A percentile compares a stretch with the other conserved stretches of the same genome.
phyloP scores from a whole-genome alignment of 352 stramenopile species.

The Pythium myriotylum region DNA sequence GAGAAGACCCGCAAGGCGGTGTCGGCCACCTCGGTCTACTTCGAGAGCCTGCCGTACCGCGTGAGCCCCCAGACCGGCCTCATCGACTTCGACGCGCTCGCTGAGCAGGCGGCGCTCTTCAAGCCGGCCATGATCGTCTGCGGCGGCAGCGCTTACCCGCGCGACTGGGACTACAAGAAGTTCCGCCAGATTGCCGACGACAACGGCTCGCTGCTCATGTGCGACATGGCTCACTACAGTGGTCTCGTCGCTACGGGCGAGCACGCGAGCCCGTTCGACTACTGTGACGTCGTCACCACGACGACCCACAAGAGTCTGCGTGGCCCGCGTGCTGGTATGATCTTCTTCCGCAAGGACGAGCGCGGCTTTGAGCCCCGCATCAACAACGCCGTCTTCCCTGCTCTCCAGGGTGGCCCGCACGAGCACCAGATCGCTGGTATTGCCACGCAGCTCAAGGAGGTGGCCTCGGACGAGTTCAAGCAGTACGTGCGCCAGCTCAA shows the following conservation, averaged over 20 bases:
- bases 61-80: conserved; percentile 94
- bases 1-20: conserved; percentile 97
- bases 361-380: conserved; percentile 94
- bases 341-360: conserved; percentile 98
- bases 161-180: conserved; percentile 98
- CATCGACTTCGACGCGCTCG: conserved; percentile 97
- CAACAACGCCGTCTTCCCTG: conserved; percentile 99
- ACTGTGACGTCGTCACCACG: conserved; percentile 99
- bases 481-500: conserved; percentile 95
- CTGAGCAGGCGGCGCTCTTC: conserved; percentile 94
- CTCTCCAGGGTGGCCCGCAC: conserved; percentile 97
- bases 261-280: conserved; percentile 95
- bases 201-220: conserved; percentile 97
- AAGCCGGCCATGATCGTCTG: conserved; percentile 98
- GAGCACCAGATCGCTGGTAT: conserved; percentile 99
- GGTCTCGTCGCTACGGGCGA: conserved; percentile 97
- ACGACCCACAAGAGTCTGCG: conserved; percentile 99
- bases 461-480: conserved; percentile 96
- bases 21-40: conserved; percentile 99
- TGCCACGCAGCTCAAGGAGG: conserved; percentile 98
- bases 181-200: conserved; percentile 98
- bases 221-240: conserved; percentile 99
- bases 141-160: conserved; percentile 97
- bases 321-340: conserved; percentile 97
- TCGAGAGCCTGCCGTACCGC: conserved; percentile 98